phyloP scores from a whole-genome alignment of 495 filamentous ascomycete genomes.

The Neurospora discreta region DNA sequence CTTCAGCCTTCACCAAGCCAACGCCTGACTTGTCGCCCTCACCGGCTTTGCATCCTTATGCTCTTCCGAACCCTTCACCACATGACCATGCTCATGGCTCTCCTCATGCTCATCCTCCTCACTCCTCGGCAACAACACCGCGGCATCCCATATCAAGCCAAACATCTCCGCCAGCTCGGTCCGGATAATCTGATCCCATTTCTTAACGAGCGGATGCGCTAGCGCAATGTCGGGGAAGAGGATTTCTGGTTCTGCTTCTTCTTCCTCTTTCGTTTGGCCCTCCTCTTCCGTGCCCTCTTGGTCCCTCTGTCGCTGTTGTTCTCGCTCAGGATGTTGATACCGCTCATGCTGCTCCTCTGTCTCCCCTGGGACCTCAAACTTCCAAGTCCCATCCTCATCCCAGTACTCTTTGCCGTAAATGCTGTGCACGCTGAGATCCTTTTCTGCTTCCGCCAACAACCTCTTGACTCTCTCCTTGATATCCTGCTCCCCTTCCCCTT shows the following conservation, averaged over 20 bases:
- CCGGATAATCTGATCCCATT: constrained; percentile 39
- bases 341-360: not conserved
- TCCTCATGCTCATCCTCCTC: not conserved
- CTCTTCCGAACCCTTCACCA: constrained; percentile 7
- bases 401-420: constrained; percentile 56
- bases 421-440: constrained; percentile 48
- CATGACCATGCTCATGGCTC: not conserved
- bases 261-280: constrained; percentile 19
- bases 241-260: constrained; percentile 19
- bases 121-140: not conserved
- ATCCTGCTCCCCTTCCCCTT: not conserved
- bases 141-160: constrained; percentile 27
- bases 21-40: not conserved
- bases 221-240: constrained; percentile 43
- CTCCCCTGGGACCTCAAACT: constrained; percentile 38
- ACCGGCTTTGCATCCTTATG: constrained; percentile 2
- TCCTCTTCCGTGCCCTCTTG: not conserved
- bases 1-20: constrained; percentile 15
- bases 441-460: constrained; percentile 41
- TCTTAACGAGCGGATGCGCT: constrained; percentile 47
- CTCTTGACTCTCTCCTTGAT: constrained; percentile 15
- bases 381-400: constrained; percentile 50
- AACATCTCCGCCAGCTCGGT: constrained; percentile 29
- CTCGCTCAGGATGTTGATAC: constrained; percentile 2
- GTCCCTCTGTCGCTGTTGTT: not conserved